Base-by-base conservation (phyloP, 2,329 filamentous ascomycete species). In the Tolypocladium tundrense region DNA sequence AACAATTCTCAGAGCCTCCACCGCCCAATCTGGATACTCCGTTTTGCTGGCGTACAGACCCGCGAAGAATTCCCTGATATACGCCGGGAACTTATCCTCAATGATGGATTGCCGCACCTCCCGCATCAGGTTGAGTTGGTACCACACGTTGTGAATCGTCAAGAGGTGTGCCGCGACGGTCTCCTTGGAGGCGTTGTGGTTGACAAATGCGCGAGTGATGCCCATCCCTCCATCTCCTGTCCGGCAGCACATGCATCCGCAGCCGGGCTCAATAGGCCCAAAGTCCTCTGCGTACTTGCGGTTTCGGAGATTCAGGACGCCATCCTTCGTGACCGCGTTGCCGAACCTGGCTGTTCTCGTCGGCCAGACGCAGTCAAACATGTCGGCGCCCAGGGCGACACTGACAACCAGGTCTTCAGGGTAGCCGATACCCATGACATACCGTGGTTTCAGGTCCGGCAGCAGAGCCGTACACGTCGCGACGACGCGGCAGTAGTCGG, bases 341-440 rank as follows among this genome's bases (percentile, higher is more conserved):
- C 95, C 94, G 69, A 99, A 99, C 40, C 94, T 86, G 69, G 94
- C 94, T 41, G 94, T 99, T 57, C 94, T 82, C 5, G 94, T 97
- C 1, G 94, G 95, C 94, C 94, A 99, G 8, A 99, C 94, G 69
- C 95, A 99, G 74, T 99, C 94, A 70, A 99, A 99, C 94, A 99
- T 99, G 74, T 99, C 94, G 54, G 94, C 94, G 4, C 94, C 94
- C 0, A 99, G 80, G 1, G 94, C 94, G 4, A 97, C 87, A 56
- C 91, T 95, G 43, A 99, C 92, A 2, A 99, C 84, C 58, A 99
- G 79, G 68, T 99, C 94, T 75, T 97, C 94, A 1, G 94, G 94
- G 72, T 97, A 99, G 14, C 94, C 91, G 64, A 99, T 94, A 21
- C 94, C 94, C 95, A 99, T 99, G 58, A 99, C 93, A 74, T 99